Conservation (phyloP, 495 filamentous ascomycete species). For the Penicillium soppii region DNA sequence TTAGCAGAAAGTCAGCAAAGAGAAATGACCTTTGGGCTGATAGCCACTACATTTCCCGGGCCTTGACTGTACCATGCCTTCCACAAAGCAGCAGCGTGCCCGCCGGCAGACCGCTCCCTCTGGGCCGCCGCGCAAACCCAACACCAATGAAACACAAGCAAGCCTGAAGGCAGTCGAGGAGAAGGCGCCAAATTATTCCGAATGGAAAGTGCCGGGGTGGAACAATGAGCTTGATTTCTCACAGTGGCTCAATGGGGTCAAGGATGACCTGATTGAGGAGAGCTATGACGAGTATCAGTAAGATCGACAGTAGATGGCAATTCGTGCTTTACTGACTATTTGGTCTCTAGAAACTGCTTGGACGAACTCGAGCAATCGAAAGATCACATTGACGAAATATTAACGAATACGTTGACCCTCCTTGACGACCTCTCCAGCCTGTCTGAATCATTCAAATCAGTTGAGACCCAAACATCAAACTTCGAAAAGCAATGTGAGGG, state of each 20-base stretch:
- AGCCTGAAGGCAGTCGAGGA: conserved; percentile 25
- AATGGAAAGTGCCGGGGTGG: conserved; percentile 17
- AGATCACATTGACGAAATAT: conserved; percentile 76
- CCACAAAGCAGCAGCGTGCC: conserved; percentile 33
- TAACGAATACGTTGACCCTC: conserved; percentile 69
- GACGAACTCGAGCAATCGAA: conserved; percentile 78
- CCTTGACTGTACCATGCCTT: conserved; percentile 23
- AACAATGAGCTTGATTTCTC: conserved; percentile 60
- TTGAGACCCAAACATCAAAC: conserved; percentile 84
- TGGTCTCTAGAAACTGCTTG: conserved; percentile 60
- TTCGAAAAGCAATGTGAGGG: conserved; percentile 92
- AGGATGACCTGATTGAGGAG: conserved; percentile 67
- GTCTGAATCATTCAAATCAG: conserved; percentile 77
- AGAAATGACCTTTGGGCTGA: conserved; percentile 10
- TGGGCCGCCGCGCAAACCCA: conserved; percentile 33
- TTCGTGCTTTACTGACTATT: not conserved
- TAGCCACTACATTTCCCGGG: not conserved
- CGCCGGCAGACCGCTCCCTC: conserved; percentile 46
- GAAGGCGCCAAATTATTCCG: not conserved
- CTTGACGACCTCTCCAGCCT: conserved; percentile 72
- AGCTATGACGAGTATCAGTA: conserved; percentile 87
- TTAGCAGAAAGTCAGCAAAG: not conserved
- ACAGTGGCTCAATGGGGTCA: conserved; percentile 60
- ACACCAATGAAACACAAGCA: conserved; percentile 23
- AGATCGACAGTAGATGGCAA: conserved; percentile 20